phyloP scores from a whole-genome alignment of 805 yeast species.

The Torulaspora maleeae region DNA sequence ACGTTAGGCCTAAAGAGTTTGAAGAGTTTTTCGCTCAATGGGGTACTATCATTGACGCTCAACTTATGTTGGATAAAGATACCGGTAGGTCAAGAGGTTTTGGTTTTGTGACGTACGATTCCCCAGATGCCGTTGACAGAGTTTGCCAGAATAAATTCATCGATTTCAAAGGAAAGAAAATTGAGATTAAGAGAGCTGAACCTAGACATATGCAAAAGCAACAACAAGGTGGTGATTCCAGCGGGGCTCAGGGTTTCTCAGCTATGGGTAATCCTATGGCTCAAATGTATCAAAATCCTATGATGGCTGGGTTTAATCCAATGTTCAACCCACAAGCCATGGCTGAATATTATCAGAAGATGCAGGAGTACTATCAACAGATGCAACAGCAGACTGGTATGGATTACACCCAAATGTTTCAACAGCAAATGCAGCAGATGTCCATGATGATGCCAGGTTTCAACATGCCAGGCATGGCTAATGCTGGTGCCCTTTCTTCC shows the following conservation, averaged over 20 bases:
- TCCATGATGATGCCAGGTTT: constrained; percentile 34
- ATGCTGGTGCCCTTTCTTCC: constrained; percentile 19
- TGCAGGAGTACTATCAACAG: constrained; percentile 47
- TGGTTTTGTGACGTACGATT: constrained; percentile 93
- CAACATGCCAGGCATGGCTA: constrained; percentile 19
- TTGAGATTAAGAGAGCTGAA: constrained; percentile 81
- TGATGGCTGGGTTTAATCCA: constrained; percentile 35
- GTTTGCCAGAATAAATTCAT: constrained; percentile 79
- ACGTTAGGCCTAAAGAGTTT: constrained; percentile 87
- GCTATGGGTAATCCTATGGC: constrained; percentile 27
- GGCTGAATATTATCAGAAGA: constrained; percentile 59
- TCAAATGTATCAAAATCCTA: constrained; percentile 34
- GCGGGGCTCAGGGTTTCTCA: constrained; percentile 10
- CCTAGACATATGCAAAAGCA: constrained; percentile 66
- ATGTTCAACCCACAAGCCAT: constrained; percentile 49
- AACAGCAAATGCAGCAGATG: constrained; percentile 37
- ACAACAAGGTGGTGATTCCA: constrained; percentile 30
- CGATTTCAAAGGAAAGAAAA: constrained; percentile 76
- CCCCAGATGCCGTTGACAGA: constrained; percentile 88
- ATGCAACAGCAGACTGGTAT: constrained; percentile 36
- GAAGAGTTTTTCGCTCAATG: constrained; percentile 79
- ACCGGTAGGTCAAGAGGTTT: constrained; percentile 96
- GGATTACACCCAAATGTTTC: constrained; percentile 34
- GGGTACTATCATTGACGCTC: constrained; percentile 92
- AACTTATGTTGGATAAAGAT: constrained; percentile 94